Evolutionary conservation across 352 stramenopile genomes (phyloP).

Genomic region (Phytophthora colocasiae): DNA sequence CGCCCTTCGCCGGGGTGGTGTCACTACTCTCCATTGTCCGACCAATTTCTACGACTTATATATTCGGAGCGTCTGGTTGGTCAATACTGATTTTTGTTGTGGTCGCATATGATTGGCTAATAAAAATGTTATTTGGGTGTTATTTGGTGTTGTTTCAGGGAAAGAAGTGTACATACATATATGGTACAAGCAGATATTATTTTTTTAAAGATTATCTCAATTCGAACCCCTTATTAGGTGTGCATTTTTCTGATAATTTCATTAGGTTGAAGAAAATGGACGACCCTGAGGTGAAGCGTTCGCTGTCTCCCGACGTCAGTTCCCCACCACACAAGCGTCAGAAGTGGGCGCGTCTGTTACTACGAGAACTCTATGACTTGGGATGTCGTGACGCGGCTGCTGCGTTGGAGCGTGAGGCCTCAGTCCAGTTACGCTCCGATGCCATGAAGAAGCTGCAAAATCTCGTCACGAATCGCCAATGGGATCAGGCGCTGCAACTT

Average conservation of each 20-base stretch:
- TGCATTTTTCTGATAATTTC: background rate
- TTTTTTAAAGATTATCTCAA: too few species aligned
- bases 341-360: conserved; percentile 75
- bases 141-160: too few species aligned
- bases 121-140: too few species aligned
- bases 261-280: conserved; percentile 23
- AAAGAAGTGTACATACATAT: too few species aligned
- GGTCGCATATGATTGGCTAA: too few species aligned
- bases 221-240: too few species aligned
- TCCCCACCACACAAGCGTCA: conserved; percentile 9
- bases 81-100: too few species aligned
- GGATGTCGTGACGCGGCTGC: conserved; percentile 50
- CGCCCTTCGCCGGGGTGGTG: too few species aligned
- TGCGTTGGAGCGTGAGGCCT: conserved; percentile 65
- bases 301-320: background rate
- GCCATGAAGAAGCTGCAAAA: conserved; percentile 62
- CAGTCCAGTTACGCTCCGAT: conserved; percentile 57
- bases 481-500: conserved; percentile 63
- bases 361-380: conserved; percentile 82
- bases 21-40: too few species aligned
- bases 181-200: too few species aligned
- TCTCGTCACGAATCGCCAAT: conserved; percentile 48
- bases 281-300: conserved; percentile 44
- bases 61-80: too few species aligned
- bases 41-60: too few species aligned